These are phyloP conservation scores for Ustilago hordei DNA, from an alignment of 1,284 basidiomycete species.

Conservation along the genomic window DNA sequence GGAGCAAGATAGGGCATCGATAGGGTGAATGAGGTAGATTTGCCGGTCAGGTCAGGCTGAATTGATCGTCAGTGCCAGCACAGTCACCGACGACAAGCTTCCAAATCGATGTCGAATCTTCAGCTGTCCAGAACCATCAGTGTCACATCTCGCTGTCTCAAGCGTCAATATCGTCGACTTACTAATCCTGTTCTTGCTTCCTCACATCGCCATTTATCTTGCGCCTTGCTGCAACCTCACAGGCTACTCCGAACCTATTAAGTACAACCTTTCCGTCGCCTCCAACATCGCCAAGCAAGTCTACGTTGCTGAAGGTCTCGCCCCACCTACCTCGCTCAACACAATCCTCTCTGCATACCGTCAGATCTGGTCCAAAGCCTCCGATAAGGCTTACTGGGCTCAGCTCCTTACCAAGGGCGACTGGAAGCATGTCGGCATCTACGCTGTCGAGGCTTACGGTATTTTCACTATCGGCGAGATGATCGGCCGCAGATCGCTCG, in stretches of 20 bases:
- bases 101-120: neutral
- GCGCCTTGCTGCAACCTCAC: neutral
- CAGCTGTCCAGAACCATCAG: neutral
- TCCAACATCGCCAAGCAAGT: constrained; percentile 89
- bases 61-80: neutral
- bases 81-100: neutral
- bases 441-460: constrained; percentile 87
- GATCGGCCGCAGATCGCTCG: constrained; percentile 59
- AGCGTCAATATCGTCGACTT: neutral
- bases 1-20: neutral
- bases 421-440: constrained; percentile 80
- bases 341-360: constrained; percentile 79
- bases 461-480: constrained; percentile 76
- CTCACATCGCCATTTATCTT: neutral
- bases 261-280: constrained; percentile 75
- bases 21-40: neutral
- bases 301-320: constrained; percentile 87
- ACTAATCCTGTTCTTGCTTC: neutral
- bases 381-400: constrained; percentile 79
- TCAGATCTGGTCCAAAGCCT: constrained; percentile 78
- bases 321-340: constrained; percentile 80
- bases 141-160: neutral
- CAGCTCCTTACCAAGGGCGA: constrained; percentile 79
- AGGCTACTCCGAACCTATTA: constrained; percentile 58
- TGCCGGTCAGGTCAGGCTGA: neutral